These are phyloP conservation scores for Camellia lanceoleosa DNA, from an alignment of 148 eudicot genomes.

Conservation along the genomic window DNA sequence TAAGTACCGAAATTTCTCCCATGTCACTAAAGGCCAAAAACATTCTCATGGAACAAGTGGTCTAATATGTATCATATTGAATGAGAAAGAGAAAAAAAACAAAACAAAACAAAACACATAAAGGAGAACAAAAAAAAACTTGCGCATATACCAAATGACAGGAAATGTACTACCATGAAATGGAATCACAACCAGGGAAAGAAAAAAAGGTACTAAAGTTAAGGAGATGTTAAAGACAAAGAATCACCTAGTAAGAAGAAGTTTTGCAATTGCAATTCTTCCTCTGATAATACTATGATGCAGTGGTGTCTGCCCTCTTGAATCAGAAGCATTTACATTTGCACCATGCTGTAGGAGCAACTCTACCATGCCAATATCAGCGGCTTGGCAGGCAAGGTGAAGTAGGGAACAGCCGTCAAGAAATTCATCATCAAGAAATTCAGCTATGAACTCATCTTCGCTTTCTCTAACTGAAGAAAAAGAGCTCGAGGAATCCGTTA, in stretches of 20 bases:
- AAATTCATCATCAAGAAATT: conserved; percentile 54
- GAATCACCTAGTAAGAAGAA: conserved; percentile 67
- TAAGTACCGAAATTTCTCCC: neutral
- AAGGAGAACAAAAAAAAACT: neutral
- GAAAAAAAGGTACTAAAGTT: neutral
- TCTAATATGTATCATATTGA: neutral
- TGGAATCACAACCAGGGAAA: neutral
- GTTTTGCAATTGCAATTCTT: conserved; percentile 59
- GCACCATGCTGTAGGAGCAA: conserved; percentile 91
- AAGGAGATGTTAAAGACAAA: conserved; percentile 18
- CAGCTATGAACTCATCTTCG: conserved; percentile 44
- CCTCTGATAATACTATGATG: conserved; percentile 66
- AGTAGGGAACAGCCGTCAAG: conserved; percentile 75
- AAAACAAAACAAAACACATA: neutral
- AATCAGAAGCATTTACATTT: conserved; percentile 56
- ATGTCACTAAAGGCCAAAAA: neutral
- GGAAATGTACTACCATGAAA: neutral
- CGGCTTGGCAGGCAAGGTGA: conserved; percentile 82
- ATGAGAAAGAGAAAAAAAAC: neutral
- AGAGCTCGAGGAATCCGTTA: conserved; percentile 39
- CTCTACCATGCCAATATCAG: conserved; percentile 94
- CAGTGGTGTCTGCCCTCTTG: conserved; percentile 77
- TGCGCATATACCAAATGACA: neutral
- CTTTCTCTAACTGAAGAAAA: conserved; percentile 30
- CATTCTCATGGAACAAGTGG: neutral